phyloP scores from a whole-genome alignment of 1,139 yeast genomes.

The Yamadazyma atmosphaerica region DNA sequence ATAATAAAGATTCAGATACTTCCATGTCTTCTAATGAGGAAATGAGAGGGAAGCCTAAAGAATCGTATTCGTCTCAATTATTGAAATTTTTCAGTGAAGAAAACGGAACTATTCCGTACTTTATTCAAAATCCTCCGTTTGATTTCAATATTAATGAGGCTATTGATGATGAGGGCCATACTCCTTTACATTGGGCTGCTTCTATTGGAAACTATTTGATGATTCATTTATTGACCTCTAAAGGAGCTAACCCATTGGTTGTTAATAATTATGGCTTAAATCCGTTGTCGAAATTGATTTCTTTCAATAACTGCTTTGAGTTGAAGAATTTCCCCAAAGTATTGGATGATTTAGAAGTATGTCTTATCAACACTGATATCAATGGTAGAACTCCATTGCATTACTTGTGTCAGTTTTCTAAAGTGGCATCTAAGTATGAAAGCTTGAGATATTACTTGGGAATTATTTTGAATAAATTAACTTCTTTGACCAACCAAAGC shows the following conservation, averaged over 20 bases:
- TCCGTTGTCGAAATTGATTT: constrained; percentile 77
- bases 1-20: constrained; percentile 46
- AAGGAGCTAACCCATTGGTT: constrained; percentile 76
- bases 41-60: constrained; percentile 14
- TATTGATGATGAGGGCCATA: constrained; percentile 94
- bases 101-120: constrained; percentile 63
- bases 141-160: constrained; percentile 83
- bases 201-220: constrained; percentile 82
- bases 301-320: constrained; percentile 87
- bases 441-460: constrained; percentile 43
- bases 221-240: constrained; percentile 64
- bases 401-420: constrained; percentile 63
- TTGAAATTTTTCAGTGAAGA: constrained; percentile 70
- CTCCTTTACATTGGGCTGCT: constrained; percentile 96
- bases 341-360: constrained; percentile 67
- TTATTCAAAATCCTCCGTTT: constrained; percentile 70
- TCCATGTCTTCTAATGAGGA: constrained; percentile 43
- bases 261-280: constrained; percentile 80
- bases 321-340: constrained; percentile 72
- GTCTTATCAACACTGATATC: constrained; percentile 69
- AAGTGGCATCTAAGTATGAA: constrained; percentile 49
- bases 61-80: constrained; percentile 55
- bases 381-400: constrained; percentile 75
- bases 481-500: constrained; percentile 30
- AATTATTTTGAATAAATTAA: constrained; percentile 38